Base-by-base conservation (phyloP, 352 stramenopile species). In the Phytophthora macrochlamydospora region DNA sequence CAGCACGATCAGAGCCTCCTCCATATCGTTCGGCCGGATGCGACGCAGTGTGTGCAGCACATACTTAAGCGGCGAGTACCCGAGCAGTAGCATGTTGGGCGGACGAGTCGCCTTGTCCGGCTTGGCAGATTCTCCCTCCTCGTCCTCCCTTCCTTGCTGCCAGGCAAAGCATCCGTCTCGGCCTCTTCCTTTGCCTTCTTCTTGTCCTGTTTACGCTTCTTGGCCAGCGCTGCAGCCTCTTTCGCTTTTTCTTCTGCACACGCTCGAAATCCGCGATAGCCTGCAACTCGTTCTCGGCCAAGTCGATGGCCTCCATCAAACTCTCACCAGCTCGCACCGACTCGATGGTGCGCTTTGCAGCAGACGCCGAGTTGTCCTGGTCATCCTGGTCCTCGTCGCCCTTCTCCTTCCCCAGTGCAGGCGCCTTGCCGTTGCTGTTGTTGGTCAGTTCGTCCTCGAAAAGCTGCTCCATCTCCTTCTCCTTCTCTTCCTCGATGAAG, bases 401-500 rank as follows among this genome's bases (percentile, higher is more conserved):
- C 76, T 69, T 94, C 56, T 71, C 85, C 78, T 83, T 96, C 61
- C 68, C 91, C 60, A 89, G 56, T 3, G 74, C 70, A 50, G 67
- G 91, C 61, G 57, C 81, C 66, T 76, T 89, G 62, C 59, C 84
- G 82, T 82, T 94, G 75, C 37, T 94, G 56, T 72, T 87, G 75
- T 73, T 94, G 59, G 69, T 86, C 43, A 98, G 76, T 30, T 98
- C 95, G 33, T 97, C 82, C 33, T 97, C 97, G 70, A 99, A 99
- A 51, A 98, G 90, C 55, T 94, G 80, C 63, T 99, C 92, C 42
- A 99, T 78, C 65, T 98, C 93, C 62, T 97, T 92, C 63, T 99
- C 97, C 57, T 91, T 91, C 72, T 99, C 97, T 85, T 99, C 97
- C 57, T 99, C 97, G 12, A 99, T 83, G 65, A 99, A 99, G 7